phyloP scores from a whole-genome alignment of 306 rosid species.

The Inga oerstediana region DNA sequence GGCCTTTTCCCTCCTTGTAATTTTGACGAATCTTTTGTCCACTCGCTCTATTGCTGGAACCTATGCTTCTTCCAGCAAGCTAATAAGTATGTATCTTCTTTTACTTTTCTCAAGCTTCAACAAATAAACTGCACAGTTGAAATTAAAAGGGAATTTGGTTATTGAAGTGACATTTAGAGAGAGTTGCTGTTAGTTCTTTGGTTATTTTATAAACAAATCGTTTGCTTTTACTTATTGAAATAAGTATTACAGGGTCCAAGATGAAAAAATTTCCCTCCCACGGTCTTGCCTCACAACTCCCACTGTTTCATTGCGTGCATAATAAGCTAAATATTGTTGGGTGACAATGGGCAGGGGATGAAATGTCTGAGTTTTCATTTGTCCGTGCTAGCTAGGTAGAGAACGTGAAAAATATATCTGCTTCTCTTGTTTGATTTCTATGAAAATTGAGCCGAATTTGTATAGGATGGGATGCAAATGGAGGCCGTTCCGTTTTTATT shows the following conservation, averaged over 20 bases:
- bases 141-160: neutral
- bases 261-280: neutral
- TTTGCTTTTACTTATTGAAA: neutral
- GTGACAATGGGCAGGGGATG: neutral
- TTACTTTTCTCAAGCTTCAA: neutral
- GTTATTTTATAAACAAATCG: neutral
- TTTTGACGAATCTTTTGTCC: slow-evolving; percentile 47
- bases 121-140: neutral
- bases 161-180: neutral
- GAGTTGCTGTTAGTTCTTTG: neutral
- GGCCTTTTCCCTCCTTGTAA: slow-evolving; percentile 53
- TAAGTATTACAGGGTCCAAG: neutral
- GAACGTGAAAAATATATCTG: neutral
- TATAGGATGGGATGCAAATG: neutral
- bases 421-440: neutral
- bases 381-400: neutral
- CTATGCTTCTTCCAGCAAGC: slow-evolving; percentile 64
- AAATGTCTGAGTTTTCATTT: neutral
- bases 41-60: slow-evolving; percentile 53
- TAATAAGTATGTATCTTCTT: slow-evolving; percentile 55
- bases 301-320: neutral
- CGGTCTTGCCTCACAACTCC: neutral
- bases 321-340: neutral
- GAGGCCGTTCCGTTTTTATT: neutral
- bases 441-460: neutral